Percentiles rank a stretch among this genome's conserved stretches.
Evolutionary conservation across 371 early-diverging fungal genomes (phyloP).

Genomic region (Homolaphlyctis polyrhiza): DNA sequence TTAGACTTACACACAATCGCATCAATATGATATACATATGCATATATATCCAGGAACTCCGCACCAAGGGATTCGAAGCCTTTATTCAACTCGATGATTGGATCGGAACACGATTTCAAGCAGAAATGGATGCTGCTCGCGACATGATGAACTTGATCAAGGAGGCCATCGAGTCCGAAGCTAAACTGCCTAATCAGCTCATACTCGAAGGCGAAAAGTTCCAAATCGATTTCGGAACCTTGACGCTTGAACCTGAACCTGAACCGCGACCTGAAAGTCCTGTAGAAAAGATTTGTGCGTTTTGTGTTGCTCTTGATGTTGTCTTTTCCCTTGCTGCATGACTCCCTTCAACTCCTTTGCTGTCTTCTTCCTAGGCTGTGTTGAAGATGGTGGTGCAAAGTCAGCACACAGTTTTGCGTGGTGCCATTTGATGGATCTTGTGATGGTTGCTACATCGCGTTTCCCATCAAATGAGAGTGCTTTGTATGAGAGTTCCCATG

Average conservation of each 20-base stretch:
- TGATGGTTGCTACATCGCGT: too few species aligned
- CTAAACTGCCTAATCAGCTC: slow-evolving; percentile 40
- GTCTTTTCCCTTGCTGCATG: neutral
- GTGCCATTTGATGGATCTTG: too few species aligned
- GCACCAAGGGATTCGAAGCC: slow-evolving; percentile 38
- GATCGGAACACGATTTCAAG: slow-evolving; percentile 36
- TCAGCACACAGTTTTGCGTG: too few species aligned
- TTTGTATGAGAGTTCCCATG: too few species aligned
- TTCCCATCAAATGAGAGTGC: too few species aligned
- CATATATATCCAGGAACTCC: slow-evolving; percentile 28
- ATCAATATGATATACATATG: too few species aligned
- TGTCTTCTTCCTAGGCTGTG: too few species aligned
- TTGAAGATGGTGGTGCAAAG: too few species aligned
- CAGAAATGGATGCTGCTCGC: slow-evolving; percentile 48
- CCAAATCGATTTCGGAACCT: slow-evolving; percentile 32
- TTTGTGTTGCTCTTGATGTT: neutral
- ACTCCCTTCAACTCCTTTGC: neutral
- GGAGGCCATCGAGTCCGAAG: slow-evolving; percentile 50
- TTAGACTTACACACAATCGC: too few species aligned
- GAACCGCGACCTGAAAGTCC: slow-evolving; percentile 50
- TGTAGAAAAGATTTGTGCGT: slow-evolving; percentile 39
- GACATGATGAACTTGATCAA: slow-evolving; percentile 40
- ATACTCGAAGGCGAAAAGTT: slow-evolving; percentile 45
- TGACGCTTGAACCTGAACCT: slow-evolving; percentile 46
- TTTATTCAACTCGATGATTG: slow-evolving; percentile 45